phyloP scores from a whole-genome alignment of 495 filamentous ascomycete species.

The Tuber calosporum region DNA sequence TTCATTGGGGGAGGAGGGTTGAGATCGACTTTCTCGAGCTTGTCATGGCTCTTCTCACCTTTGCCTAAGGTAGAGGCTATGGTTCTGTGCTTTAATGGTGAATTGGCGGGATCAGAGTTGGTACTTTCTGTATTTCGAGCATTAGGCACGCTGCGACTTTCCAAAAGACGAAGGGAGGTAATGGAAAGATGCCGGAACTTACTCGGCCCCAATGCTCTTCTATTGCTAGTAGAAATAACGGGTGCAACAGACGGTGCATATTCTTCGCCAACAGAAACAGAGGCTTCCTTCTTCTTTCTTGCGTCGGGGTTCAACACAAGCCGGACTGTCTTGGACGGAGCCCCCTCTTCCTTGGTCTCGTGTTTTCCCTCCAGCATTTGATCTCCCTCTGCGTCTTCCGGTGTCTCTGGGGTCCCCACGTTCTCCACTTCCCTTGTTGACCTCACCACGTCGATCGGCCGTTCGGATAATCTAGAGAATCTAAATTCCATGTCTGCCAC shows the following conservation, averaged over 20 bases:
- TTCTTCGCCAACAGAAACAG: neutral
- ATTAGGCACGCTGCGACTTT: constrained; percentile 34
- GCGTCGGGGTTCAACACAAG: neutral
- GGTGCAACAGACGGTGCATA: neutral
- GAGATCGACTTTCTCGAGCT: constrained; percentile 22
- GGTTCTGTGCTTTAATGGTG: constrained; percentile 42
- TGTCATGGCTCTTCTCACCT: constrained; percentile 18
- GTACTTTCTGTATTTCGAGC: constrained; percentile 47
- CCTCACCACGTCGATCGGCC: constrained; percentile 7
- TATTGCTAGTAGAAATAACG: constrained; percentile 24
- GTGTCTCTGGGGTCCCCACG: neutral
- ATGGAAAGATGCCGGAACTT: constrained; percentile 40
- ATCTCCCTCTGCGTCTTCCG: neutral
- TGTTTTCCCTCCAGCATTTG: neutral
- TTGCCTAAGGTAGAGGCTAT: constrained; percentile 20
- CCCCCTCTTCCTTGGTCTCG: constrained; percentile 6
- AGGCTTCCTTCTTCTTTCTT: neutral
- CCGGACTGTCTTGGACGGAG: constrained; percentile 14
- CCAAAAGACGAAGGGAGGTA: constrained; percentile 3
- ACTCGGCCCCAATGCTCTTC: constrained; percentile 58
- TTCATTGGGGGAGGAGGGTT: constrained; percentile 27
- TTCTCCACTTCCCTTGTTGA: neutral
- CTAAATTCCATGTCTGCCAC: constrained; percentile 19
- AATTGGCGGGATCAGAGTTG: constrained; percentile 47
- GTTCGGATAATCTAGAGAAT: constrained; percentile 27